These are phyloP conservation scores for Fusarium succisae DNA, from an alignment of 2,329 filamentous ascomycete species.

Conservation along the genomic window DNA sequence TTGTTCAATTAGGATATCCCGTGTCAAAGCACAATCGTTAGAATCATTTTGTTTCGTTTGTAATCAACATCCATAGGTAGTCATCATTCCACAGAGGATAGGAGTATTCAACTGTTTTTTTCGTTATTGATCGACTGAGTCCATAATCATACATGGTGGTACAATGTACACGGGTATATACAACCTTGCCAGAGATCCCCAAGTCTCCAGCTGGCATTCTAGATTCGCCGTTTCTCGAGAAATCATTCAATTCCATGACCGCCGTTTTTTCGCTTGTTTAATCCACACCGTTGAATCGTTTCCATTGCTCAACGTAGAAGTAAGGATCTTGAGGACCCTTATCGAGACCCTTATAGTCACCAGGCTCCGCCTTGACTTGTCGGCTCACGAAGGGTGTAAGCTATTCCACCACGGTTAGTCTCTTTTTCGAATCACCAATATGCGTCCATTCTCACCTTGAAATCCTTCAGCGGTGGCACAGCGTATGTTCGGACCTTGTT, in stretches of 20 bases:
- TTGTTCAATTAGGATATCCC: constrained; percentile 24
- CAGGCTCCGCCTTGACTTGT: constrained; percentile 62
- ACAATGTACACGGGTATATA: constrained; percentile 46
- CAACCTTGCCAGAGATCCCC: constrained; percentile 37
- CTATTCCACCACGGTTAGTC: constrained; percentile 54
- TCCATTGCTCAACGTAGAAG: constrained; percentile 73
- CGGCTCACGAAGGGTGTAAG: constrained; percentile 81
- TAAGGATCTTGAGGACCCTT: constrained; percentile 68
- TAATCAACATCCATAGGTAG: constrained; percentile 1
- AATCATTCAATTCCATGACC: not conserved
- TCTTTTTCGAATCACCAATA: not conserved
- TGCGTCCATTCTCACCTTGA: constrained; percentile 68
- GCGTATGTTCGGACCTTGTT: constrained; percentile 90
- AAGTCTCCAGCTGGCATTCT: constrained; percentile 8
- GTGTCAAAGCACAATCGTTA: constrained; percentile 24
- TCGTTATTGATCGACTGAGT: constrained; percentile 16
- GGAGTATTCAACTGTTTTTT: constrained; percentile 11
- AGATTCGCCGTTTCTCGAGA: not conserved
- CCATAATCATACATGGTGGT: constrained; percentile 46
- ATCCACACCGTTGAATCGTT: constrained; percentile 71
- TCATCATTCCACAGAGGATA: constrained; percentile 1
- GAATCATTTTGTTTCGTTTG: constrained; percentile 15
- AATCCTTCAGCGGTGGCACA: constrained; percentile 75
- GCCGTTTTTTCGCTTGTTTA: constrained; percentile 45
- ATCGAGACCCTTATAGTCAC: constrained; percentile 63